Evolutionary conservation across 2,329 filamentous ascomycete genomes (phyloP), one percentile per base, ranked within the genome.

Genomic region (Curvularia hawaiiensis): DNA sequence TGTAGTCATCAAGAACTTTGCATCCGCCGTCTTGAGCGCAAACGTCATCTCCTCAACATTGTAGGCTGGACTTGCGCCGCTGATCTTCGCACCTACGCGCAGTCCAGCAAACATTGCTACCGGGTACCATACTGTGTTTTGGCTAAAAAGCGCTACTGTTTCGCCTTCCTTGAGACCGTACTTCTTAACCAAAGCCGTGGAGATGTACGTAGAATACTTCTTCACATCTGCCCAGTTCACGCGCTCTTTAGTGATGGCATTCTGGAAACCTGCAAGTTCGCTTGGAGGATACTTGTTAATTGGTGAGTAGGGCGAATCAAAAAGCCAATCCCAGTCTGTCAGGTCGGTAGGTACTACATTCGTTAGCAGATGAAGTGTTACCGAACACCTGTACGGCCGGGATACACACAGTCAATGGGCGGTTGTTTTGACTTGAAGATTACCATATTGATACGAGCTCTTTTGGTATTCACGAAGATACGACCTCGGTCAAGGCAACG

Each of bases 31-130:
- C 63, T 83, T 82, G 2, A 90, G 75, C 1, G 85, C 86, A 70
- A 88, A 88, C 1, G 81, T 83, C 84, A 90, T 88, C 64, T 90
- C 88, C 49, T 90, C 87, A 16, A 85, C 79, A 54, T 85, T 88
- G 72, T 89, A 90, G 0, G 86, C 87, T 0, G 87, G 87, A 16
- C 81, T 85, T 0, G 86, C 87, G 1, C 87, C 87, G 2, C 82
- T 85, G 1, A 88, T 83, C 30, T 85, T 80, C 9, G 83, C 86
- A 61, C 80, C 83, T 6, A 78, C 79, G 12, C 83, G 79, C 8
- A 86, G 76, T 2, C 82, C 81, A 0, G 83, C 82, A 55, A 85
- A 81, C 79, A 88, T 84, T 14, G 84, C 85, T 6, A 88, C 82
- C 0, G 87, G 86, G 65, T 88, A 89, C 85, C 85, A 89, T 52